Conservation (phyloP, 441 rosid genomes). For the Eutrema salsugineum region DNA sequence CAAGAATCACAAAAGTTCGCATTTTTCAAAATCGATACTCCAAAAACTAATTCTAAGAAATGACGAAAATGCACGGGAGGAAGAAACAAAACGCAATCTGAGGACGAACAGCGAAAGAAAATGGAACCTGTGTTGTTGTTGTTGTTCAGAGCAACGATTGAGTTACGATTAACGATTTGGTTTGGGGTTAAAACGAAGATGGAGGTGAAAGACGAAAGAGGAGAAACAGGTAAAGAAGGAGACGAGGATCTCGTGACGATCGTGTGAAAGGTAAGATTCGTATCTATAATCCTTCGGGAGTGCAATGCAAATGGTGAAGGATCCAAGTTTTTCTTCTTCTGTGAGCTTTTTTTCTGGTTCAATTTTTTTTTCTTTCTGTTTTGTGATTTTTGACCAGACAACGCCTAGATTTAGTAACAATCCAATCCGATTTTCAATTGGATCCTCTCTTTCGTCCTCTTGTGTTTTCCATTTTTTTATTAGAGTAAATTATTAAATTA, state of each 20-base stretch:
- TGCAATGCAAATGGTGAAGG: slow-evolving; percentile 5
- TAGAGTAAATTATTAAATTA: neutral
- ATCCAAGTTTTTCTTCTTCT: neutral
- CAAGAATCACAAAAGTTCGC: neutral
- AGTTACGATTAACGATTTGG: neutral
- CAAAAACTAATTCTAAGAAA: neutral
- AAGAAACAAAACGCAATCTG: neutral
- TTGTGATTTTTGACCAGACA: slow-evolving; percentile 6
- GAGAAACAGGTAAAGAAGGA: slow-evolving; percentile 19
- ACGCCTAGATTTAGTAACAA: slow-evolving; percentile 27
- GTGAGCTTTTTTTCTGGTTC: neutral
- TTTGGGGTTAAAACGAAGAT: neutral
- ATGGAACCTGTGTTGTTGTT: neutral
- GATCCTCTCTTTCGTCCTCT: slow-evolving; percentile 17
- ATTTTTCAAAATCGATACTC: neutral
- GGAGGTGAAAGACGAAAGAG: neutral
- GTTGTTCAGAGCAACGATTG: neutral
- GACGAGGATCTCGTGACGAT: slow-evolving; percentile 20
- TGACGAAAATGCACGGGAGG: neutral
- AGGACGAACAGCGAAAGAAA: neutral
- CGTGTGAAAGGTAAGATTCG: slow-evolving; percentile 9
- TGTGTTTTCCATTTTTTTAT: neutral
- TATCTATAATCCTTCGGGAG: neutral
- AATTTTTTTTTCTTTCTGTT: neutral
- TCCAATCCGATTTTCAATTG: slow-evolving; percentile 20